phyloP scores from a whole-genome alignment of 768 basidiomycete species.

The Rhodotorula graminis region DNA sequence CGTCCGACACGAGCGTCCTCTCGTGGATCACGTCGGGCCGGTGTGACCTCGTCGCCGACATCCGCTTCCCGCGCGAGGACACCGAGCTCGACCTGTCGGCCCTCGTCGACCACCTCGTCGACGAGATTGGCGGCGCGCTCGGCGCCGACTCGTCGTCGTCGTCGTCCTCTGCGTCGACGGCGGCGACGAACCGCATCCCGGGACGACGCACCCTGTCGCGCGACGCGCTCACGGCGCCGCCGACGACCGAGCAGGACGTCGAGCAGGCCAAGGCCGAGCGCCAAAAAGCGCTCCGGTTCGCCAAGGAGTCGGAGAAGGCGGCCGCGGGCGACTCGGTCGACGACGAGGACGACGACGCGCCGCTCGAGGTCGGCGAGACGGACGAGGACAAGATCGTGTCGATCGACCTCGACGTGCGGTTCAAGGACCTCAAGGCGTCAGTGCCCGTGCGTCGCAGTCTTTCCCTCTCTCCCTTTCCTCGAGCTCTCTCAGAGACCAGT shows the following conservation, averaged over 20 bases:
- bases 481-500: too few relatives aligned
- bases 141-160: constrained; percentile 67
- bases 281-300: constrained; percentile 12
- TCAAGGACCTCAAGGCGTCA: constrained; percentile 89
- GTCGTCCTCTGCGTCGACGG: constrained; percentile 59
- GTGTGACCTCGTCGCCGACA: constrained; percentile 92
- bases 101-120: constrained; percentile 82
- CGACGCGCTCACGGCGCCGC: constrained; percentile 40
- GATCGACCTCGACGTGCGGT: constrained; percentile 87
- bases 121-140: constrained; percentile 61
- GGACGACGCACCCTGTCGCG: constrained; percentile 27
- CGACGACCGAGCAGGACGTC: not conserved
- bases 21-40: constrained; percentile 98
- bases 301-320: constrained; percentile 10
- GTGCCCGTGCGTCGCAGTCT: constrained; percentile 60
- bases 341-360: constrained; percentile 31
- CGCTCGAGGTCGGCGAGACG: constrained; percentile 22
- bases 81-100: constrained; percentile 66
- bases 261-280: constrained; percentile 18
- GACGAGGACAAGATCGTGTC: constrained; percentile 35
- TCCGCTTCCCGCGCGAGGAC: constrained; percentile 86
- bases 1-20: constrained; percentile 74
- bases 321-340: not conserved
- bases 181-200: constrained; percentile 23
- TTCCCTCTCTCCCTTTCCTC: not conserved